Conservation (phyloP, 2,329 filamentous ascomycete species). For the Colletotrichum filicis region DNA sequence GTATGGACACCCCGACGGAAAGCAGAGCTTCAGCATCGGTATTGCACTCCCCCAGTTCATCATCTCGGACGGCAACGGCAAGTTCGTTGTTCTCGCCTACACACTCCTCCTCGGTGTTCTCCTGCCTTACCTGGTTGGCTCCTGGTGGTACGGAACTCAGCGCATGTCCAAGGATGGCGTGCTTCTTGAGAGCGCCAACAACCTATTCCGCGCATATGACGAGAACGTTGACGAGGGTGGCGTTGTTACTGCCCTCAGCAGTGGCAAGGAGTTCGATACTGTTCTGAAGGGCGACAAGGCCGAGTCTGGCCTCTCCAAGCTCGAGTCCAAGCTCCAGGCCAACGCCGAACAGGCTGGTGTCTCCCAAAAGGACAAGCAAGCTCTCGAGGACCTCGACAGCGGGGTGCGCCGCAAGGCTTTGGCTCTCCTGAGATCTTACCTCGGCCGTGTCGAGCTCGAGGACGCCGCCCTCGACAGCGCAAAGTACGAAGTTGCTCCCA, state of each 20-base stretch:
- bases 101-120: constrained; percentile 88
- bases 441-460: constrained; percentile 87
- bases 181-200: constrained; percentile 91
- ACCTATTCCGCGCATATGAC: constrained; percentile 92
- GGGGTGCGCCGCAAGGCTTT: constrained; percentile 86
- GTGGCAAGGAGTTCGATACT: constrained; percentile 85
- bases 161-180: constrained; percentile 93
- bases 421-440: constrained; percentile 93
- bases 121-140: constrained; percentile 91
- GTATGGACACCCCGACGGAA: constrained; percentile 96
- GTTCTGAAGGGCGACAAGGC: constrained; percentile 81
- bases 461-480: constrained; percentile 81
- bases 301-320: constrained; percentile 82
- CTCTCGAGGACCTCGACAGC: constrained; percentile 83
- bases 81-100: constrained; percentile 93
- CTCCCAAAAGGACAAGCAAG: constrained; percentile 78
- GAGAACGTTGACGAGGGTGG: constrained; percentile 84
- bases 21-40: constrained; percentile 97
- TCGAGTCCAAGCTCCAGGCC: constrained; percentile 81
- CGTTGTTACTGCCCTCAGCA: constrained; percentile 83
- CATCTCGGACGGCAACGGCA: constrained; percentile 91
- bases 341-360: constrained; percentile 68
- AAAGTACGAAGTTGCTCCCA: constrained; percentile 90
- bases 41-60: constrained; percentile 96
- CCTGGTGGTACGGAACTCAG: constrained; percentile 99